Base-by-base conservation (phyloP, 768 basidiomycete genomes). In the Trametes cingulata region DNA sequence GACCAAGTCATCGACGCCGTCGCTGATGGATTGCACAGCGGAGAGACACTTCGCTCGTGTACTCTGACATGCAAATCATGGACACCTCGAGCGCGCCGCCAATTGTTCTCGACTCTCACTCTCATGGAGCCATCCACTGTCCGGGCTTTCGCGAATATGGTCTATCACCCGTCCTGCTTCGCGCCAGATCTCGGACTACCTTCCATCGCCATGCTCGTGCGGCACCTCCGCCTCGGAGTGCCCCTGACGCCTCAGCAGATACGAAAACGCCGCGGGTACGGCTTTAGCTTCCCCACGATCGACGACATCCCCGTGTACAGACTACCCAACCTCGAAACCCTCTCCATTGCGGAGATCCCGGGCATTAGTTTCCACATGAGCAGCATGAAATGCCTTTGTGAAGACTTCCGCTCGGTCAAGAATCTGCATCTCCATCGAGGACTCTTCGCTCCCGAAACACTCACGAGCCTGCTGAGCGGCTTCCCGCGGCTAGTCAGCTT, bases 1-100 rank as follows among this genome's bases (percentile, higher is more conserved):
- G 53, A 54, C 53, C 41, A 43, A 13, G 45, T 54, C 27, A 54
- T 54, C 42, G 53, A 54, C 20, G 36, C 42, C 8, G 53, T 45
- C 6, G 53, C 33, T 20, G 3, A 14, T 14, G 33, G 13, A 20
- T 24, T 22, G 42, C 33, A 4, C 15, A 27, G 35, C n/a, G 2
- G 14, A 3, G n/a, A 9, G n/a, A 36, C 20, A 4, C 42, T 54
- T n/a, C 42, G 29, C 2, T 13, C 42, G 19, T 54, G 53, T 14
- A 22, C 53, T 3, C 53, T 43, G 6, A 45, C 42, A 20, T 43
- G 24, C 14, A 19, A 19, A 2, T 54, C 42, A 10, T 54, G 53
- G 53, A 15, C 35, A 24, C 24, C 42, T 4, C n/a, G 33, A 45
- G 42, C 53, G 7, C 53, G 53, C 3, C 10, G 43, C 42, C 43